These are phyloP conservation scores for Pichia sp. DNA, from an alignment of 1,139 yeast species.

Conservation along the genomic window DNA sequence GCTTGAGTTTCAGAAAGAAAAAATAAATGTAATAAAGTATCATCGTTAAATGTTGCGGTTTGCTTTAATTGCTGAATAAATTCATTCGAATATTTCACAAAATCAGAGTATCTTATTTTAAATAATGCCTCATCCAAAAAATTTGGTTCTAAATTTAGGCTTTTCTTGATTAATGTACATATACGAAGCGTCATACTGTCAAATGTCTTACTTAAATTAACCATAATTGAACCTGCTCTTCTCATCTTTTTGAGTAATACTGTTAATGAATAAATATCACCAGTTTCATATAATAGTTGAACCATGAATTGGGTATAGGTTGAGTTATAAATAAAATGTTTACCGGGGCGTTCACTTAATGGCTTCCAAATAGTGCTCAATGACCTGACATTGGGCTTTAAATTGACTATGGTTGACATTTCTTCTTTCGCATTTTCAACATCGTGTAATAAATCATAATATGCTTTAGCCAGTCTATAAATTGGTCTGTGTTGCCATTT, in stretches of 20 bases:
- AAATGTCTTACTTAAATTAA: constrained; percentile 58
- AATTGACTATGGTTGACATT: constrained; percentile 55
- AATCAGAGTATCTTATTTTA: constrained; percentile 42
- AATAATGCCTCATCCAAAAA: constrained; percentile 52
- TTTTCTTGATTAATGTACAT: constrained; percentile 44
- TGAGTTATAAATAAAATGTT: constrained; percentile 74
- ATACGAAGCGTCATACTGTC: constrained; percentile 45
- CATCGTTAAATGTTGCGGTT: constrained; percentile 26
- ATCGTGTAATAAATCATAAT: constrained; percentile 49
- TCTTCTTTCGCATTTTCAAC: constrained; percentile 53
- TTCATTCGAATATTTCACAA: constrained; percentile 36
- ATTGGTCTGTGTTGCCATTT: constrained; percentile 91
- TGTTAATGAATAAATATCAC: constrained; percentile 56
- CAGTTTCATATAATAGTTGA: constrained; percentile 45
- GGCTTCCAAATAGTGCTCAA: constrained; percentile 91
- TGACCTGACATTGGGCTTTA: constrained; percentile 65
- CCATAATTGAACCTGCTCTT: constrained; percentile 70
- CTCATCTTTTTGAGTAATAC: constrained; percentile 64
- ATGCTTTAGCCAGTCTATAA: constrained; percentile 63
- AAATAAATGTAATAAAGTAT: constrained; percentile 35
- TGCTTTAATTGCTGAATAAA: constrained; percentile 28
- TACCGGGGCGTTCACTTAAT: constrained; percentile 85
- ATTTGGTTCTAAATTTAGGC: constrained; percentile 39
- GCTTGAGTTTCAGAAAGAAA: constrained; percentile 53
- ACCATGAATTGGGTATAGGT: constrained; percentile 64